Evolutionary conservation across 2,329 filamentous ascomycete species (phyloP).

Genomic region (Apiospora saccharicola): DNA sequence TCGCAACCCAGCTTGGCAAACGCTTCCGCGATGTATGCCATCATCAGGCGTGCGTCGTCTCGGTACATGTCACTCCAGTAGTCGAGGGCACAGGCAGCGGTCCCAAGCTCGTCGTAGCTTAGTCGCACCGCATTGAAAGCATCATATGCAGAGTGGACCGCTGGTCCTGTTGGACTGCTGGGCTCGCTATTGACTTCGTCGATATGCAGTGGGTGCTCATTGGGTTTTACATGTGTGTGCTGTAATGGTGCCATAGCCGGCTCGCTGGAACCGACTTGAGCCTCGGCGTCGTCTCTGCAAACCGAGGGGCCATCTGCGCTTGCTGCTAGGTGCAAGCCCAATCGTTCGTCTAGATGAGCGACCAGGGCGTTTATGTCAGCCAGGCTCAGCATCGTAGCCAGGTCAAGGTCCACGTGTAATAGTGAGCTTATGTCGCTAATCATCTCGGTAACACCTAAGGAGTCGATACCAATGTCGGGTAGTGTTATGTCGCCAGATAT

Average conservation of each 20-base stretch:
- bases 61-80: conserved; percentile 42
- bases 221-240: not conserved
- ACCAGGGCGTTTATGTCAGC: conserved; percentile 27
- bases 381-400: conserved; percentile 32
- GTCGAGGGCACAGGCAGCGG: conserved; percentile 23
- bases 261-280: not conserved
- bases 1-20: conserved; percentile 41
- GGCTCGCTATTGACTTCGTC: not conserved
- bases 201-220: not conserved
- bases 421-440: conserved; percentile 30
- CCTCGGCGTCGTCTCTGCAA: not conserved
- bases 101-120: conserved; percentile 16
- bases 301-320: not conserved
- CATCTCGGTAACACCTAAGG: conserved; percentile 32
- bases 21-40: conserved; percentile 43
- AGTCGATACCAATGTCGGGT: conserved; percentile 34
- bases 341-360: conserved; percentile 27
- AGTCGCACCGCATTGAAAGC: conserved; percentile 12
- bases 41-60: conserved; percentile 39
- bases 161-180: not conserved
- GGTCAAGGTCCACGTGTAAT: conserved; percentile 30
- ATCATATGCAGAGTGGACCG: not conserved
- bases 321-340: not conserved
- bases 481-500: conserved; percentile 25
- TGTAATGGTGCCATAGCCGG: not conserved